A percentile compares a stretch with the other conserved stretches of the same genome.
These are phyloP conservation scores for Salicornia ramosissima DNA, from an alignment of 148 eudicot species.

Conservation along the genomic window DNA sequence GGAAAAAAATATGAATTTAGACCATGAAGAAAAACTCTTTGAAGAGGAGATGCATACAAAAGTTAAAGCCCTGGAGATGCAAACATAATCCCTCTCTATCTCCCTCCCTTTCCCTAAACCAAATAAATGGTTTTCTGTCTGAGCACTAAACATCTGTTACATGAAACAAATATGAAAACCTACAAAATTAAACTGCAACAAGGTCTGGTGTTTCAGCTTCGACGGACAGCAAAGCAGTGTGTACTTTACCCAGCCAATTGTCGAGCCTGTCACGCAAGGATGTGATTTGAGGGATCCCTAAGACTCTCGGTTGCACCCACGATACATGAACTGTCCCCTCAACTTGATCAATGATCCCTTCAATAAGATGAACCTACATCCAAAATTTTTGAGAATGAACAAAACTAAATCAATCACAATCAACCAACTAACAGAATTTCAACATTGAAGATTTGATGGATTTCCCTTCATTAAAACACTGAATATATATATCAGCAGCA, in stretches of 20 bases:
- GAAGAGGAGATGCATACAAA: constrained; percentile 20
- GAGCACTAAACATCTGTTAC: constrained; percentile 23
- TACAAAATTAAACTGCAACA: constrained; percentile 45
- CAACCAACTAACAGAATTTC: neutral
- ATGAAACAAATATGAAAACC: constrained; percentile 11
- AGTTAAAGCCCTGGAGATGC: constrained; percentile 8
- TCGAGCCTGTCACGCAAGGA: constrained; percentile 75
- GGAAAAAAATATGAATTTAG: constrained; percentile 14
- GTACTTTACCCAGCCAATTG: constrained; percentile 80
- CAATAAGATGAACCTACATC: constrained; percentile 91
- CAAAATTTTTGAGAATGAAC: neutral
- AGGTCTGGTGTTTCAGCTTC: constrained; percentile 96
- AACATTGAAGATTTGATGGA: neutral
- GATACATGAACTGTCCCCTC: constrained; percentile 86
- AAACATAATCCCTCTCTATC: constrained; percentile 9
- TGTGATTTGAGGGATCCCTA: constrained; percentile 71
- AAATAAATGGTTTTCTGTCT: no score
- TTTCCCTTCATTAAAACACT: neutral
- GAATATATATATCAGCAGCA: no score
- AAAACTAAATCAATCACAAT: neutral
- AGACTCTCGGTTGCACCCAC: constrained; percentile 96
- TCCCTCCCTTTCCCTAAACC: constrained; percentile 4
- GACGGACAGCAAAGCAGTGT: constrained; percentile 74
- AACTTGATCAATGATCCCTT: constrained; percentile 93
- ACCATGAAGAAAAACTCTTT: constrained; percentile 1